Conservation (phyloP, 1,139 yeast genomes). For the Yamadazyma diddensiae region DNA sequence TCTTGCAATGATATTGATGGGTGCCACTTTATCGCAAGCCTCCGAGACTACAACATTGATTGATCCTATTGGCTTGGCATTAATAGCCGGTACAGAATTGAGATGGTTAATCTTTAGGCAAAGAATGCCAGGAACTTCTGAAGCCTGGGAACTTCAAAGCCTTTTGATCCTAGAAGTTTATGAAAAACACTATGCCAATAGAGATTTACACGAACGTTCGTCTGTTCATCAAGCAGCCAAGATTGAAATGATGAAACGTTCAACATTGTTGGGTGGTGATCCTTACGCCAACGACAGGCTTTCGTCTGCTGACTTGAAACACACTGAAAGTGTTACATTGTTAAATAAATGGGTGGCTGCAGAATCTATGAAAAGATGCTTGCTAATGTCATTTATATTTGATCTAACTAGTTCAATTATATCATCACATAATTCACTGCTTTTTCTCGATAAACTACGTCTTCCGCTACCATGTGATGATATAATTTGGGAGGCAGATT, state of each 20-base stretch:
- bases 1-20: constrained; percentile 51
- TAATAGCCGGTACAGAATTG: constrained; percentile 50
- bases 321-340: constrained; percentile 4
- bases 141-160: constrained; percentile 58
- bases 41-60: constrained; percentile 12
- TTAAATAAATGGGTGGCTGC: constrained; percentile 20
- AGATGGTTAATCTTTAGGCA: constrained; percentile 54
- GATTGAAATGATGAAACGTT: constrained; percentile 58
- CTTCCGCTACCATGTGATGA: constrained; percentile 26
- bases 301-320: constrained; percentile 2
- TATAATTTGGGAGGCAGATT: constrained; percentile 19
- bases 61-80: constrained; percentile 2
- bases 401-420: constrained; percentile 10
- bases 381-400: constrained; percentile 19
- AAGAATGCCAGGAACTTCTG: constrained; percentile 38
- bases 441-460: constrained; percentile 24
- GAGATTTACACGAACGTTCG: constrained; percentile 43
- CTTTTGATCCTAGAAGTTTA: constrained; percentile 52
- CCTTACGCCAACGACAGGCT: constrained; percentile 24
- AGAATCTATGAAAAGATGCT: constrained; percentile 20
- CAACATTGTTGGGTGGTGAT: constrained; percentile 60
- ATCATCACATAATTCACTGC: constrained; percentile 8
- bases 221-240: constrained; percentile 67
- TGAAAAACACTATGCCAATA: constrained; percentile 42
- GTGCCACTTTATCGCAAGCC: constrained; percentile 29